Evolutionary conservation across 768 basidiomycete species (phyloP), one percentile per base, ranked within the genome.

Genomic region (Termitomyces sp.): DNA sequence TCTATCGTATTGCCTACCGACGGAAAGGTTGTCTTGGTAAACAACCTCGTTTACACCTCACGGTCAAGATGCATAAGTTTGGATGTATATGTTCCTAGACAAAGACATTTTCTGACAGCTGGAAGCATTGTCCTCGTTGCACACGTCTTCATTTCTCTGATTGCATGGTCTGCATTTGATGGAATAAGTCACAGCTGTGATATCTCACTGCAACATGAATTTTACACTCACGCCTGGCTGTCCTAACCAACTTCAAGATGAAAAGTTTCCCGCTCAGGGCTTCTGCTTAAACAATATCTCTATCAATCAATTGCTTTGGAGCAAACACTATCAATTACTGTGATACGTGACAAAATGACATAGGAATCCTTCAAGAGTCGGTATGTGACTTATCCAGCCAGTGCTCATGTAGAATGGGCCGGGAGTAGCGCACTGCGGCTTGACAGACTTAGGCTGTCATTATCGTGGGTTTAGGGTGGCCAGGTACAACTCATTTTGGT

Each of bases 301-400:
- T 12, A n/a, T 24, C 13, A 39, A 32, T 16, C 57, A 63, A 46
- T n/a, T 62, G 20, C 61, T 57, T 24, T 69, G 68, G 69, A 42
- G 51, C 13, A 55, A 59, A 13, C 61, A 63, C 36, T 63, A 58
- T 28, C n/a, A n/a, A n/a, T n/a, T n/a, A n/a, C n/a, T n/a, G n/a
- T n/a, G n/a, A n/a, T n/a, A n/a, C n/a, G 28, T 28, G 28, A 28
- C 28, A 28, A 28, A 28, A 28, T 28, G 4, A 28, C 28, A 28
- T 28, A 28, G 4, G 28, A 28, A 28, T 2, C 28, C 28, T 28
- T 28, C 28, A 28, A 28, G 28, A 28, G 4, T 2, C 2, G 4
- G 28, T 28, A 28, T 28, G 28, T 28, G 28, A 28, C 2, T n/a
- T 28, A 4, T 28, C 28, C 28, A 28, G 28, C 28, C 28, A 4